Evolutionary conservation across 2,329 filamentous ascomycete genomes (phyloP), one percentile per base, ranked within the genome.

Genomic region (Polychaeton citri): DNA sequence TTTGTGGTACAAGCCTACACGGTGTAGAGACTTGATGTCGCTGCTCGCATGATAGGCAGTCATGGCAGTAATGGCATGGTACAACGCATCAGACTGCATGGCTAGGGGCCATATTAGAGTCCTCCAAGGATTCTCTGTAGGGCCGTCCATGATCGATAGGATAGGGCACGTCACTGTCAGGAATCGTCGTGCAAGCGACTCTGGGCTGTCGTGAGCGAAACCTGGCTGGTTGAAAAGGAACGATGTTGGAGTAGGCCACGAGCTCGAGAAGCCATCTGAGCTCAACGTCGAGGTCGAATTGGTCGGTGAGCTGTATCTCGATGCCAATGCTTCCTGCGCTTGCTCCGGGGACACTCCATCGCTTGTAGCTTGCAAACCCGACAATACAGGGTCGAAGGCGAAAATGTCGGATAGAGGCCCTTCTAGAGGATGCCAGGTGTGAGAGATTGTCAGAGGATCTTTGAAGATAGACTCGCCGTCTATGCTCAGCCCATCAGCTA

Each of bases 91-190:
- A 3, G 71, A 78, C 33, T 75, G 66, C 44, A 65, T 66, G 3
- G 76, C 74, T 33, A 83, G 57, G 2, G 79, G 78, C 75, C 76
- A 80, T n/a, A 83, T 64, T 32, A 79, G 61, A 5, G 71, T 81
- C 19, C 76, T 68, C 79, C 79, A 83, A 2, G 78, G 78, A 49
- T 82, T 83, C 46, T 82, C 79, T 2, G 66, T 71, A 5, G 69
- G 66, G 0, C 77, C 78, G 52, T 82, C 76, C 49, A 81, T 81
- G 35, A 82, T 66, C 1, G 78, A 82, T 15, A 82, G 61, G 33
- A 83, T 79, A 3, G 76, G 76, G 50, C 78, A 82, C 0, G 78
- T 82, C 38, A 76, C 62, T 43, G 65, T 68, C 48, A 80, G 73
- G 47, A 79, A 82, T 18, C 74, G 68, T 34, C 72, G 53, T 34